Base-by-base conservation (phyloP, 192 early-diverging fungal genomes). In the Martensiomyces pterosporus region DNA sequence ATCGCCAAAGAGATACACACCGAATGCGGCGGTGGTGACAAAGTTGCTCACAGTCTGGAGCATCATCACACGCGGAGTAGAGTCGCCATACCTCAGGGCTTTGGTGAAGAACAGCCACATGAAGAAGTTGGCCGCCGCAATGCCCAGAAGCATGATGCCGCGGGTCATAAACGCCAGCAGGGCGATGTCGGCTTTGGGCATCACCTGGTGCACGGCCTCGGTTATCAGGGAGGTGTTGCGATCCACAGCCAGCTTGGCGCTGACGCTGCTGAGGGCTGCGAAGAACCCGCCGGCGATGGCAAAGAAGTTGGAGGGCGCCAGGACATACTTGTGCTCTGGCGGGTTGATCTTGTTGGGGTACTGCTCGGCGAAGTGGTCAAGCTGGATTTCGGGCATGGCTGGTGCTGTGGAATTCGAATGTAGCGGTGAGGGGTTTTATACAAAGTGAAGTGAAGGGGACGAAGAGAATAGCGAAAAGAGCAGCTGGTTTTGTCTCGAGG, bases 31-130 rank as follows among this genome's bases (percentile, higher is more conserved):
- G 2, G 88, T 87, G 21, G 78, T 71, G 25, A 64, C 72, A 73
- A 91, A 89, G 55, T 90, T 94, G 14, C 79, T 78, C 6, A 82
- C 85, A 15, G 80, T 91, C 66, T 91, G 90, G 47, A 90, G 54
- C 37, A 88, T 77, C 12, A 85, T 87, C 7, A 91, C 89, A 18
- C 85, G 80, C 2, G 83, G 63, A 3, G 91, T 87, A 13, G 89
- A 88, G 26, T 79, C 65, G 15, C 90, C 82, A 32, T 70, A 71
- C 41, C 79, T 83, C 24, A 95, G 71, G 4, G 90, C 89, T 45
- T 88, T 88, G 35, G 92, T 90, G 49, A 93, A 92, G 2, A 82
- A 65, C 2, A 81, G 81, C 92, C 92, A 95, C 92, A 95, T 95
- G 43, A 82, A 45, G 3, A 85, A 79, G 51, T 93, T 93, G 37